Percentiles rank a stretch among this genome's conserved stretches.
Evolutionary conservation across 352 stramenopile species (phyloP).

Genomic region (Phytopythium vexans): DNA sequence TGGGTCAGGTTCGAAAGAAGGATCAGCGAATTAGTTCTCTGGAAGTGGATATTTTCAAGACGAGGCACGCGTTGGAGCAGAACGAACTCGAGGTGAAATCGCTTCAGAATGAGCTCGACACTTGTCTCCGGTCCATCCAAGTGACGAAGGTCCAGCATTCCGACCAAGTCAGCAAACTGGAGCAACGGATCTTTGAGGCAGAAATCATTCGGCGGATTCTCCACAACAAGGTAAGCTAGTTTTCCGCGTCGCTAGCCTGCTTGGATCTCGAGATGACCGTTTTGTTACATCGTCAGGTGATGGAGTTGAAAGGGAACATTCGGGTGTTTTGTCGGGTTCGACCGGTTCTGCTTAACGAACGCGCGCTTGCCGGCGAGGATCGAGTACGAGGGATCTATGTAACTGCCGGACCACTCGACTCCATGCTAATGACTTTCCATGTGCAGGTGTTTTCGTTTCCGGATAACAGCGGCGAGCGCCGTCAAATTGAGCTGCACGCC

Average conservation of each 20-base stretch:
- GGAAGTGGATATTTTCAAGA: conserved; percentile 29
- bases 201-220: conserved; percentile 75
- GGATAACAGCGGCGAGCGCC: conserved; percentile 57
- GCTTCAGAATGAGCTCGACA: conserved; percentile 32
- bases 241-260: background rate
- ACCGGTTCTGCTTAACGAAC: conserved; percentile 80
- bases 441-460: conserved; percentile 74
- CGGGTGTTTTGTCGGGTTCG: conserved; percentile 94
- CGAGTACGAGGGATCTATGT: conserved; percentile 24
- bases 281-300: conserved; percentile 53
- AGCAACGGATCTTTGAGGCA: conserved; percentile 51
- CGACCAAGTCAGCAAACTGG: conserved; percentile 30
- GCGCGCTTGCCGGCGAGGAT: conserved; percentile 27
- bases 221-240: conserved; percentile 72
- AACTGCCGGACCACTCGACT: background rate
- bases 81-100: conserved; percentile 21
- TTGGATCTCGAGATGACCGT: background rate
- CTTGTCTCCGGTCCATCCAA: conserved; percentile 27
- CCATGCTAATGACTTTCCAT: background rate
- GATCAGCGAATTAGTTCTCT: conserved; percentile 31
- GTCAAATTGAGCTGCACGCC: conserved; percentile 71
- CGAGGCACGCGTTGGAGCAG: conserved; percentile 30
- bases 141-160: conserved; percentile 21
- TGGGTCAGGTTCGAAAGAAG: conserved; percentile 29
- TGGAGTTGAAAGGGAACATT: conserved; percentile 97